Evolutionary conservation across 2,329 filamentous ascomycete genomes (phyloP).

Genomic region (Spiromastix sp.): DNA sequence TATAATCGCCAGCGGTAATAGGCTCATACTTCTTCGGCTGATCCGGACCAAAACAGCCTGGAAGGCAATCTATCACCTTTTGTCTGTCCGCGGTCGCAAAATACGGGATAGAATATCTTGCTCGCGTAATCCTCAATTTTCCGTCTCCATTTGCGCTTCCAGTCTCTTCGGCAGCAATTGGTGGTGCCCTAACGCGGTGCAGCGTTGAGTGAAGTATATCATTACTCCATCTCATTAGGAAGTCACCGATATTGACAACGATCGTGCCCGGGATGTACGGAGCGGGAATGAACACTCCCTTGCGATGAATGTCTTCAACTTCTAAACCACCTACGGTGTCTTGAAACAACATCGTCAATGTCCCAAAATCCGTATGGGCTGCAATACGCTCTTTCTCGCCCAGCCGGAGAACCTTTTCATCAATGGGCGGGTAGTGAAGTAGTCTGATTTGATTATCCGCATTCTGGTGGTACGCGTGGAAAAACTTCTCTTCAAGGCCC

Average conservation of each 20-base stretch:
- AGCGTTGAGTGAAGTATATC: slow-evolving; percentile 42
- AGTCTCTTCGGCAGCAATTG: slow-evolving; percentile 27
- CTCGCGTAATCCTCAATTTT: slow-evolving; percentile 39
- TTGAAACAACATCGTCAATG: slow-evolving; percentile 46
- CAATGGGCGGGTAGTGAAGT: slow-evolving; percentile 47
- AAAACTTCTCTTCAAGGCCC: slow-evolving; percentile 34
- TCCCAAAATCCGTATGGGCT: slow-evolving; percentile 45
- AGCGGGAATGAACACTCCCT: slow-evolving; percentile 33
- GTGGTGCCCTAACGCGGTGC: slow-evolving; percentile 43
- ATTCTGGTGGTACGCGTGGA: slow-evolving; percentile 42
- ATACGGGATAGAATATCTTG: slow-evolving; percentile 51
- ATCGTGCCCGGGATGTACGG: slow-evolving; percentile 31
- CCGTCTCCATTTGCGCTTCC: too few relatives aligned
- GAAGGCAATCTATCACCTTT: slow-evolving; percentile 43
- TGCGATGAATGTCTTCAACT: slow-evolving; percentile 33
- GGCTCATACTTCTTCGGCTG: slow-evolving; percentile 43
- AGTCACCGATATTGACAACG: slow-evolving; percentile 42
- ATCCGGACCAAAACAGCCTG: slow-evolving; percentile 33
- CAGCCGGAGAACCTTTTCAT: slow-evolving; percentile 33
- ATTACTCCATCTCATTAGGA: slow-evolving; percentile 42
- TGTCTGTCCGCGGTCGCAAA: slow-evolving; percentile 44
- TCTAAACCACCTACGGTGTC: slow-evolving; percentile 43
- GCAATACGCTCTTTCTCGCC: slow-evolving; percentile 39
- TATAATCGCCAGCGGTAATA: slow-evolving; percentile 32
- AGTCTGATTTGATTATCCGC: slow-evolving; percentile 51